These are phyloP conservation scores for Alternaria burnsii DNA, from an alignment of 2,329 filamentous ascomycete genomes.

Conservation along the genomic window DNA sequence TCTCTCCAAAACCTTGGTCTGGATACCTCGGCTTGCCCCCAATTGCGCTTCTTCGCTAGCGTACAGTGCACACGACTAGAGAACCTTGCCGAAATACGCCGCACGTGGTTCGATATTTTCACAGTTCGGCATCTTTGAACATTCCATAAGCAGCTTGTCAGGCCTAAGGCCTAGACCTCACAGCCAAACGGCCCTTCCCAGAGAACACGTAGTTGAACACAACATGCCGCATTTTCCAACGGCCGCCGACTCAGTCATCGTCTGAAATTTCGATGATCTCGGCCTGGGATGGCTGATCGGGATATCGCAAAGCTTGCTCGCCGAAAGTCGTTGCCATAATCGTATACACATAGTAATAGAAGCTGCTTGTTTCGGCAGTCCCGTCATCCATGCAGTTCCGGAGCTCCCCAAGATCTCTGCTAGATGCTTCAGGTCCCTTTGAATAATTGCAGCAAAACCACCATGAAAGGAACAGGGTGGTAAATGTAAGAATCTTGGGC, in stretches of 20 bases:
- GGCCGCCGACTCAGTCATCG: conserved; percentile 19
- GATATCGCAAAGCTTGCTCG: conserved; percentile 27
- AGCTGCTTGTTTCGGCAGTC: conserved; percentile 24
- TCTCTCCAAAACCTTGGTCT: background rate
- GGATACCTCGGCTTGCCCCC: background rate
- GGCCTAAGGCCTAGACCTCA: conserved; percentile 7
- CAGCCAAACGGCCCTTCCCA: background rate
- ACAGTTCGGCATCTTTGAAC: conserved; percentile 8
- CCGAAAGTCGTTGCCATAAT: conserved; percentile 39
- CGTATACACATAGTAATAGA: conserved; percentile 38
- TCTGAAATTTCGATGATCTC: conserved; percentile 44
- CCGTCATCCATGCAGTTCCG: conserved; percentile 18
- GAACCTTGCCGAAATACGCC: conserved; percentile 16
- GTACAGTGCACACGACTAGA: background rate
- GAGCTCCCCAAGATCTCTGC: conserved; percentile 28
- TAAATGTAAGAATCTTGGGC: conserved; percentile 35
- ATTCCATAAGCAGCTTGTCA: background rate
- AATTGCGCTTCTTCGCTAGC: background rate
- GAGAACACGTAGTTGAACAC: background rate
- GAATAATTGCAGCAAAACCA: conserved; percentile 40
- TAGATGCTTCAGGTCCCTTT: conserved; percentile 7
- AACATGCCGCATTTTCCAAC: background rate
- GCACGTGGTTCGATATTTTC: conserved; percentile 7
- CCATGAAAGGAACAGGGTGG: conserved; percentile 49
- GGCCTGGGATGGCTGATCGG: conserved; percentile 33